Base-by-base conservation (phyloP, 163 green algal species). In the Smithsoniella earleae region DNA sequence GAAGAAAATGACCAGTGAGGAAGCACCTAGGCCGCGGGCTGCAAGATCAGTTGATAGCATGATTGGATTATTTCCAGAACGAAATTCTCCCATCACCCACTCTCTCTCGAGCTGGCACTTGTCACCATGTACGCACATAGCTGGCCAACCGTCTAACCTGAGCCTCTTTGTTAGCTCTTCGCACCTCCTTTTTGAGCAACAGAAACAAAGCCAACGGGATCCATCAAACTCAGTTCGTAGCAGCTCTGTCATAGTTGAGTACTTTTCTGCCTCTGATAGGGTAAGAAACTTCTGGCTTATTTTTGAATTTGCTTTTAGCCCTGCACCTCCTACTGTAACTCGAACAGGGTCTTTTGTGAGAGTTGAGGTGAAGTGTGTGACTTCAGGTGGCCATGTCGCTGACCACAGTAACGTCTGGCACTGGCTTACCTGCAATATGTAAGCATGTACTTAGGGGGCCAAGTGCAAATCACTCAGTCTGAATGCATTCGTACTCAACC, bases 101-200 rank as follows among this genome's bases (percentile, higher is more conserved):
- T 99, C 94, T 44, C 94, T 82, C 84, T 98, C 94, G 45, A 90
- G 81, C 86, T 98, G 94, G 45, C 77, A 88, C 83, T 98, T 98
- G 86, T 97, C 94, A 45, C 94, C 94, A 80, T 98, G 94, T 75
- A 98, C 95, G 31, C 88, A 86, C 22, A 92, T 80, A 10, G 91
- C 87, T 6, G 90, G 90, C 83, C 88, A 98, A 34, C 90, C 89
- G 64, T 95, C 90, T 65, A 77, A 87, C 43, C 91, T 82, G 75
- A 98, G 81, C 76, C 90, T 83, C 33, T 88, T 80, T 1, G 91
- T 95, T 36, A 97, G 74, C 78, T 88, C 82, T 76, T 97, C 91
- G 79, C 88, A 95, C 38, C 85, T 84, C 28, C 86, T 82, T 80
- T 97, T 96, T 31, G 89, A 96, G 66, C 90, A 86, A 62, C 81